Percentiles rank a stretch among this genome's conserved stretches.
Evolutionary conservation across 352 stramenopile species (phyloP).

Genomic region (Globisporangium cylindrosporum): DNA sequence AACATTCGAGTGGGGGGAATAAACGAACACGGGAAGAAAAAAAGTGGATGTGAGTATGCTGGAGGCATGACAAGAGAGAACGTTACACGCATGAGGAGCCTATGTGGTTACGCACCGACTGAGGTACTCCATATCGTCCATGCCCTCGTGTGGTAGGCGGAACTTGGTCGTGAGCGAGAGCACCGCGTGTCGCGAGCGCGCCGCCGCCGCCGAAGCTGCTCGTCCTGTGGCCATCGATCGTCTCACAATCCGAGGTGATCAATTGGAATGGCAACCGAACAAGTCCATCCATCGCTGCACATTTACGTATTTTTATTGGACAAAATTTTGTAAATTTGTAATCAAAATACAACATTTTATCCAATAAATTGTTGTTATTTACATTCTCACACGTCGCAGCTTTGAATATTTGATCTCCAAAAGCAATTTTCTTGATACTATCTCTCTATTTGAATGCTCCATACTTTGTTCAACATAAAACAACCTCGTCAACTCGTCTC

Average conservation of each 20-base stretch:
- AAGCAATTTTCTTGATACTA: background rate
- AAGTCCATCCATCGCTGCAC: too few relatives aligned
- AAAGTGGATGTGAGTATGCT: too few relatives aligned
- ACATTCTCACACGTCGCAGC: background rate
- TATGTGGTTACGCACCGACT: conserved; percentile 38
- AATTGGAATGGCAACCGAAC: too few relatives aligned
- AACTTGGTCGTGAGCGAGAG: conserved; percentile 79
- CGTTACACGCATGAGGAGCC: background rate
- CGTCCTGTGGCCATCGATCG: background rate
- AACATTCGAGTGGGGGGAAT: background rate
- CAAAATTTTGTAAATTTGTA: too few relatives aligned
- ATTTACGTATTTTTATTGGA: too few relatives aligned
- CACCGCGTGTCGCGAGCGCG: conserved; percentile 35
- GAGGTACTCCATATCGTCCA: conserved; percentile 70
- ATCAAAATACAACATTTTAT: background rate
- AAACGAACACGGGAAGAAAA: background rate
- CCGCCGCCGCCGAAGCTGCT: background rate
- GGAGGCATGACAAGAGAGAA: background rate
- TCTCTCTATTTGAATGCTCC: background rate
- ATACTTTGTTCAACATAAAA: background rate
- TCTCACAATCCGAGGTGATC: background rate
- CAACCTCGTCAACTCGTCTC: background rate
- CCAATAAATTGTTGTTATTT: background rate
- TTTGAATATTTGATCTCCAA: background rate
- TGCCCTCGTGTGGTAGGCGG: conserved; percentile 75